Base-by-base conservation (phyloP, 2,329 filamentous ascomycete genomes). In the Zymoseptoria pseudotritici region DNA sequence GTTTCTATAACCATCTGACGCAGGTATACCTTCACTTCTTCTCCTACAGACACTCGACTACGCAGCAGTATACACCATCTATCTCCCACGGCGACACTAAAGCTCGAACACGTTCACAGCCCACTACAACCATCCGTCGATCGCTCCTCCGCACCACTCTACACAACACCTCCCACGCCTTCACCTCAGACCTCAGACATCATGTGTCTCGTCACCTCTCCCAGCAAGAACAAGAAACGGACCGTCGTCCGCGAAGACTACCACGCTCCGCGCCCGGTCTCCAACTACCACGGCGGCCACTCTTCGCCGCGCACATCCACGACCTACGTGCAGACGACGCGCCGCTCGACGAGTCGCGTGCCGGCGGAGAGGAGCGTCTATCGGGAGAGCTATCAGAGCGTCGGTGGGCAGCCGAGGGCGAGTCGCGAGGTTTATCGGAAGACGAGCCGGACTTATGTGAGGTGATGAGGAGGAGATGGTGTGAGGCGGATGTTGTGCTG, bases 161-260 rank as follows among this genome's bases (percentile, higher is more conserved):
- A 29, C 26, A 29, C 9, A n/a, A 51, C 52, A 20, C n/a, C 22
- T 31, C 49, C 17, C 24, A 11, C 31, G 21, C 6, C 21, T 3
- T 19, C n/a, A 51, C 17, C 36, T 19, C 19, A 42, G 17, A 7
- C 20, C 50, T 21, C 58, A 36, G 36, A 26, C 49, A 65, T 13
- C 11, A 72, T 72, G 70, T 72, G 70, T 50, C 64, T 71, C 62
- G 66, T 71, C 63, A 69, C 66, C 26, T 63, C 63, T 5, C 65
- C 68, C 17, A 46, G 36, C 36, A 13, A 13, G 5, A 46, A 17
- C 13, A 59, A 58, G 29, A 61, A 64, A 50, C 60, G 64, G 21
- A 60, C 62, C 42, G 61, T 63, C 51, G 63, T 69, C 42, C 59
- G 61, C 31, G 58, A 62, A 11, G 58, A 62, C 29, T 66, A 69